phyloP scores from a whole-genome alignment of 2,329 filamentous ascomycete genomes.

The Chrysoporthe austroafricana region DNA sequence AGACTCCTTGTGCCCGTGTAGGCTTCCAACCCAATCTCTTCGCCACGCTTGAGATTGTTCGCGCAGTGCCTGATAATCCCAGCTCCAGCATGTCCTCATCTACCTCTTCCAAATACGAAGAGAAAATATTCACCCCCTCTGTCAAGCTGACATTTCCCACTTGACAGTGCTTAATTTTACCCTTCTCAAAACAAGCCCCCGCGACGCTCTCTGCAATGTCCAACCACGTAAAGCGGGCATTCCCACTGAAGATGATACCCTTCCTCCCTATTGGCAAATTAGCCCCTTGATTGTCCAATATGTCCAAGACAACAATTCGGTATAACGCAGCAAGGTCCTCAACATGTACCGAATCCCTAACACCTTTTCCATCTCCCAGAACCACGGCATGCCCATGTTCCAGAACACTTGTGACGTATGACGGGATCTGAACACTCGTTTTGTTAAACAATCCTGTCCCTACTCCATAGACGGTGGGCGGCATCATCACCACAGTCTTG shows the following conservation, averaged over 20 bases:
- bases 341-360: constrained; percentile 13
- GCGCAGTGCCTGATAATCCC: constrained; percentile 6
- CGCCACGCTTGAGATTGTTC: constrained; percentile 4
- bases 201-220: constrained; percentile 2
- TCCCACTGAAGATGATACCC: constrained; percentile 54
- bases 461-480: constrained; percentile 51
- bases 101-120: background rate
- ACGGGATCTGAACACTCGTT: constrained; percentile 46
- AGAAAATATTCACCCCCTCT: background rate
- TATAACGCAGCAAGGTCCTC: constrained; percentile 20
- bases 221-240: constrained; percentile 5
- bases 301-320: background rate
- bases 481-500: constrained; percentile 50
- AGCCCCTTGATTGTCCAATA: constrained; percentile 5
- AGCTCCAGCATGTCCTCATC: constrained; percentile 13
- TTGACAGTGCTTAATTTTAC: background rate
- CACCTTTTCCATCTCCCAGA: constrained; percentile 11
- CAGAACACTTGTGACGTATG: constrained; percentile 6
- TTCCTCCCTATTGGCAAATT: constrained; percentile 33
- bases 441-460: constrained; percentile 48
- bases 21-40: constrained; percentile 11
- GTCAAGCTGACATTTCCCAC: background rate
- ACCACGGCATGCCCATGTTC: background rate
- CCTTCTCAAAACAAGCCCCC: background rate
- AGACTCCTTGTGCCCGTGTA: background rate